Evolutionary conservation across 1,139 yeast genomes (phyloP).

Genomic region (Sugiyamaella neomexicana): DNA sequence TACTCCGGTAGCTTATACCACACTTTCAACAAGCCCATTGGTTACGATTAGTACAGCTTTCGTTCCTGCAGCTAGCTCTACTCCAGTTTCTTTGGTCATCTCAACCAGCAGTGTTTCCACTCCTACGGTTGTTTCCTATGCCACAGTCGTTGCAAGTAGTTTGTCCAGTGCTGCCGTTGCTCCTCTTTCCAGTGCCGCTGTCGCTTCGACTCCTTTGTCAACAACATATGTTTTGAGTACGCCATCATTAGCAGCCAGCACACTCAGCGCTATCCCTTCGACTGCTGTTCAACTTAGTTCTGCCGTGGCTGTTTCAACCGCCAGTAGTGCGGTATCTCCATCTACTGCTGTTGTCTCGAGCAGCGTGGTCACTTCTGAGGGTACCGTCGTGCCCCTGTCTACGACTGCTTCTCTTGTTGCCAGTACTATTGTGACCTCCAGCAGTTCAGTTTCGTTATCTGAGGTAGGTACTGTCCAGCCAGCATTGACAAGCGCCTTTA

Average conservation of each 20-base stretch:
- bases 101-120: not conserved
- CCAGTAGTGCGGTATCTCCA: not conserved
- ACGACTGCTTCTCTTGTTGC: too few species aligned
- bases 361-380: too few species aligned
- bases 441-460: too few species aligned
- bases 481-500: too few species aligned
- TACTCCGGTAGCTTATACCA: not conserved
- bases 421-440: too few species aligned
- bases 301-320: not conserved
- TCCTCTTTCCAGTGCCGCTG: not conserved
- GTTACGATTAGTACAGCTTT: not conserved
- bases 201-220: not conserved
- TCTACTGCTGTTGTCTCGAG: too few species aligned
- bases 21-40: not conserved
- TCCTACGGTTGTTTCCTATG: not conserved
- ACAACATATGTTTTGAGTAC: too few species aligned
- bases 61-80: constrained; percentile 4
- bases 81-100: not conserved
- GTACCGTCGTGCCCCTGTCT: too few species aligned
- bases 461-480: too few species aligned
- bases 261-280: not conserved
- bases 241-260: not conserved
- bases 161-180: not conserved
- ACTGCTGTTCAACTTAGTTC: not conserved
- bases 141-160: not conserved